Evolutionary conservation across 306 rosid genomes (phyloP).

Genomic region (Nissolia schottii): DNA sequence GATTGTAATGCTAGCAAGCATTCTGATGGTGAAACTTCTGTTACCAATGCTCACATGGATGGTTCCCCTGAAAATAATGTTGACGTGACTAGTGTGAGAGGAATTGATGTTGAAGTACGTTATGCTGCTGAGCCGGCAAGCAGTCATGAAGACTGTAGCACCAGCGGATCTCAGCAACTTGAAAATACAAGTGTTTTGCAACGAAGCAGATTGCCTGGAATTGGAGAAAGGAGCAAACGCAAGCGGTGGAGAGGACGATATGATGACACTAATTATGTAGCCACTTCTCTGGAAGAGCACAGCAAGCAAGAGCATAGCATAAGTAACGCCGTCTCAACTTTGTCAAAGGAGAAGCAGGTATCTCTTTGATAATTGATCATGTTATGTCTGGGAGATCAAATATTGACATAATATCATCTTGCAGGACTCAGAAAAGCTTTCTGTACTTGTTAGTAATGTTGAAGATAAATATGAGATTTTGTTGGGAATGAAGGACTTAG

Average conservation of each 20-base stretch:
- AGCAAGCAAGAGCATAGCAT: slow-evolving; percentile 54
- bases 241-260: slow-evolving; percentile 95
- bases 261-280: slow-evolving; percentile 49
- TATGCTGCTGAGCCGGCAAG: slow-evolving; percentile 52
- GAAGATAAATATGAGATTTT: slow-evolving; percentile 78
- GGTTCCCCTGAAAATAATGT: slow-evolving; percentile 78
- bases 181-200: slow-evolving; percentile 55
- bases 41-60: slow-evolving; percentile 48
- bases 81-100: slow-evolving; percentile 65
- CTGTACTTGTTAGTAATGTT: slow-evolving; percentile 33
- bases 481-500: slow-evolving; percentile 84
- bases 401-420: slow-evolving; percentile 25
- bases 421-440: slow-evolving; percentile 62
- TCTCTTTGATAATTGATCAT: slow-evolving; percentile 11
- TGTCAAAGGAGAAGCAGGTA: slow-evolving; percentile 75
- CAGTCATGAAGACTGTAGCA: slow-evolving; percentile 88
- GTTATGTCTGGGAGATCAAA: slow-evolving; percentile 5
- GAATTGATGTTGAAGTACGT: slow-evolving; percentile 64
- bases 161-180: slow-evolving; percentile 70
- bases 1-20: slow-evolving; percentile 61
- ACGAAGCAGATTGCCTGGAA: slow-evolving; percentile 51
- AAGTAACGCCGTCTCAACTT: slow-evolving; percentile 29
- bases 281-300: slow-evolving; percentile 46
- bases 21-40: slow-evolving; percentile 81
- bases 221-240: slow-evolving; percentile 82